phyloP scores from a whole-genome alignment of 129 eudicot genomes.

The Tanacetum coccineum region DNA sequence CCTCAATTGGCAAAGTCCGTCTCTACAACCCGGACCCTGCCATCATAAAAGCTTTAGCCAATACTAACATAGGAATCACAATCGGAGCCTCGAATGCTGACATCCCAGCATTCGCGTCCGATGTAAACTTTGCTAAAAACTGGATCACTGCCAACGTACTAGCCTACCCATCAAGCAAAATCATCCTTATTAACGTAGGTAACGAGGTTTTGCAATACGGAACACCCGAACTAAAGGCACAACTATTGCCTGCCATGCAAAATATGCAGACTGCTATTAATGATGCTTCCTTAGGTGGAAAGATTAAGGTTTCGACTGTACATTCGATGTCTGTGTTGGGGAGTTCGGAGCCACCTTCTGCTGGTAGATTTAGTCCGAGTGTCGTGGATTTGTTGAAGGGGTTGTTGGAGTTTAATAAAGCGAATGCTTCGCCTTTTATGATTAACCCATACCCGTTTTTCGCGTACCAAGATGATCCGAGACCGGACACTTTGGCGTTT shows the following conservation, averaged over 20 bases:
- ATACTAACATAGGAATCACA: slow-evolving; percentile 55
- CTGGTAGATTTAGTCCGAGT: slow-evolving; percentile 58
- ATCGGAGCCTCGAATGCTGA: slow-evolving; percentile 66
- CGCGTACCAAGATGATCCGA: slow-evolving; percentile 79
- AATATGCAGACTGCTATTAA: slow-evolving; percentile 65
- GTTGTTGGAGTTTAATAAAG: slow-evolving; percentile 51
- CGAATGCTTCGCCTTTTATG: slow-evolving; percentile 61
- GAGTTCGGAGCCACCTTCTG: slow-evolving; percentile 81
- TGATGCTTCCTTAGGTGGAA: slow-evolving; percentile 45
- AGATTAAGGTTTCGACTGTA: slow-evolving; percentile 79
- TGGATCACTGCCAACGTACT: slow-evolving; percentile 60
- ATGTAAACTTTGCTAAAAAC: slow-evolving; percentile 41
- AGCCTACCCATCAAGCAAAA: slow-evolving; percentile 58
- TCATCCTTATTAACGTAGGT: slow-evolving; percentile 69
- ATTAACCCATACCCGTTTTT: slow-evolving; percentile 85
- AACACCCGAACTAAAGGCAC: slow-evolving; percentile 39
- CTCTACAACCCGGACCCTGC: slow-evolving; percentile 64
- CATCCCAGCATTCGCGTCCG: slow-evolving; percentile 57
- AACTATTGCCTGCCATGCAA: slow-evolving; percentile 76
- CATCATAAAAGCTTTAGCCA: slow-evolving; percentile 58
- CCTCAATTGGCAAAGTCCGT: slow-evolving; percentile 53
- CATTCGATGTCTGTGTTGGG: slow-evolving; percentile 71
- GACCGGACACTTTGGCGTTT: slow-evolving; percentile 73
- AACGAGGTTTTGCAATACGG: slow-evolving; percentile 68
- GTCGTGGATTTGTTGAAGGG: slow-evolving; percentile 52